Base-by-base conservation (phyloP, 2,329 filamentous ascomycete species). In the Colletotrichum lupini region DNA sequence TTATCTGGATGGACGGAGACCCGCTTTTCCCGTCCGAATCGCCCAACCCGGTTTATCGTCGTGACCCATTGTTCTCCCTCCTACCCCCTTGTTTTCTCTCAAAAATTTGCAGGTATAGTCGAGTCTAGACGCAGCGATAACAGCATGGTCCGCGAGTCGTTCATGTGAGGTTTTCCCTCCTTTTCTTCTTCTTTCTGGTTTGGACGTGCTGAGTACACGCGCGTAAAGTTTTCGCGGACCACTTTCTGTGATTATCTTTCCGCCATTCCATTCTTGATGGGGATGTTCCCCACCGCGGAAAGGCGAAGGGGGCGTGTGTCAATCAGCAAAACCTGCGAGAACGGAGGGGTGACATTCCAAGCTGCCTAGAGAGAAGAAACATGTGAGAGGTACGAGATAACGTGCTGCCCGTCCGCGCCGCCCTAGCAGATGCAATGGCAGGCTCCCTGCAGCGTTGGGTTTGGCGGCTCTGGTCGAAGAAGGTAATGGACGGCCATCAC, bases 11-110 rank as follows among this genome's bases (percentile, higher is more conserved):
- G 32, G 42, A 49, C 42, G 42, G 42, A 9, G 42, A 26, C 56
- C 56, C 71, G 35, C 60, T 49, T 73, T 71, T 70, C 56, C 70
- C 70, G 70, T 73, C 70, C 66, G 70, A 28, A 28, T 64, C 55
- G 46, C 37, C 58, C 70, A 69, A 60, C 68, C 58, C 14, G 52
- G 56, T n/a, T 58, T 58, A 35, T 53, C 24, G 28, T 35, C 37
- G 22, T 26, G 57, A 19, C 37, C 35, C 32, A 12, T 42, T 14
- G 14, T 22, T 26, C 35, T 16, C 35, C 35, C 35, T 12, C 37
- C 37, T 1, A 14, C 6, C 37, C 37, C 16, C 37, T 19, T 42
- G 37, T 22, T 22, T 19, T 22, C 56, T 58, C 32, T 63, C 46
- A 46, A 57, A 57, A 68, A 14, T 12, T 9, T 63, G n/a, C 46